Base-by-base conservation (phyloP, 192 early-diverging fungal species). In the Coemansia asiatica region DNA sequence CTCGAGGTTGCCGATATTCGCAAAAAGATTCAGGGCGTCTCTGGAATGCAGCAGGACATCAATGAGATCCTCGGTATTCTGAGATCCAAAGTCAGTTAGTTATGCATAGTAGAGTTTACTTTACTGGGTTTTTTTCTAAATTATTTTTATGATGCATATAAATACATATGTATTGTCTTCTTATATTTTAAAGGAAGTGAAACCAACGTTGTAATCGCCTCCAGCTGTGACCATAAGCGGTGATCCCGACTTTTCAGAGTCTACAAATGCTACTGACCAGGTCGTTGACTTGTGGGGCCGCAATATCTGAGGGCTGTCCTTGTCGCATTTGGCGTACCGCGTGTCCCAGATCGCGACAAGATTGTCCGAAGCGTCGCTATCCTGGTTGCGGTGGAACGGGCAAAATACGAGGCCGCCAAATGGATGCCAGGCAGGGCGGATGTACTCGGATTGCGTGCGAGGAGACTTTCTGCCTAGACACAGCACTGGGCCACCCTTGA, bases 361-460 rank as follows among this genome's bases (percentile, higher is more conserved):
- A 4, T 69, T 66, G 26, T 62, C 61, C 7, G 23, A 44, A 3
- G 60, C 27, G 21, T 53, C 47, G 28, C 54, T 44, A 5, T 59
- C 19, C 9, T 47, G 47, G 19, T 56, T 54, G 8, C 57, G 29
- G 15, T 60, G 65, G 18, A 68, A 49, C 23, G 75, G 75, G 46
- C 62, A 76, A 31, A 76, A 64, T 1, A 76, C 53, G 48, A 76
- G 69, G 9, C 69, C 23, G 16, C 75, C 69, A 29, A 54, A 53
- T 2, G 75, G 75, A 25, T 76, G 75, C 75, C 75, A 76, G 27
- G 75, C 64, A 26, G 75, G 64, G 15, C 75, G 65, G 6, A 59
- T 60, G 47, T 71, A 76, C 25, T 66, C 46, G 22, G 75, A 76
- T 56, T 71, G 65, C 18, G 61, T 63, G 49, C 69, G 56, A 23